Evolutionary conservation across 306 rosid species (phyloP), one percentile per base, ranked within the genome.

Genomic region (Quercus dentata): DNA sequence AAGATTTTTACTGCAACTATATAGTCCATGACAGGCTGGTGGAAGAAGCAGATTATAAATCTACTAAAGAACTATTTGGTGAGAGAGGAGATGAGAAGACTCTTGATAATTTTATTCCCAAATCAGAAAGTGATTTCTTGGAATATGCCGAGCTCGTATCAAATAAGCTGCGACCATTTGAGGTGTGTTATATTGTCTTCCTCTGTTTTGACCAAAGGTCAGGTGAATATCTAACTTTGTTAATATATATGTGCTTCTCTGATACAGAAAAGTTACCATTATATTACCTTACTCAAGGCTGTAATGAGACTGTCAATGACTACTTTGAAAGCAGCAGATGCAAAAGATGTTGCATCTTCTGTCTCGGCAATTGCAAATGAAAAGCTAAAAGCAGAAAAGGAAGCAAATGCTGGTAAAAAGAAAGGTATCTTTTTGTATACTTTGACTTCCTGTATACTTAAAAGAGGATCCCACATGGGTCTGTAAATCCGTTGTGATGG

Each of bases 111-210:
- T 95, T 95, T 71, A 93, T 95, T 83, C 99, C 99, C 3, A 93
- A 89, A 81, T 91, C 99, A 38, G 98, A 93, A 80, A 86, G 82
- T 80, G 99, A 93, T 79, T 95, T 95, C 82, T 17, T 79, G 86
- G 99, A 95, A 79, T 95, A 95, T 80, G 97, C 99, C n/a, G 94
- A 95, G 74, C 96, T 95, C 59, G 83, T 95, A 46, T 77, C 97
- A 13, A 87, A 90, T 84, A 93, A 78, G 78, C 87, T 95, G 56
- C 80, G 87, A 41, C 75, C 94, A 46, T 90, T 85, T 73, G 94
- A 93, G 97, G 99, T 94, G 56, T 71, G 76, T 75, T 73, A 27
- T 65, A 41, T 35, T 12, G n/a, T 51, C 49, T 11, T 15, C 35
- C 9, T n/a, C 27, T 35, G 51, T 20, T 46, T 21, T 21, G 19